These are phyloP conservation scores for Colletotrichum scovillei DNA, from an alignment of 2,329 filamentous ascomycete genomes.

Conservation along the genomic window DNA sequence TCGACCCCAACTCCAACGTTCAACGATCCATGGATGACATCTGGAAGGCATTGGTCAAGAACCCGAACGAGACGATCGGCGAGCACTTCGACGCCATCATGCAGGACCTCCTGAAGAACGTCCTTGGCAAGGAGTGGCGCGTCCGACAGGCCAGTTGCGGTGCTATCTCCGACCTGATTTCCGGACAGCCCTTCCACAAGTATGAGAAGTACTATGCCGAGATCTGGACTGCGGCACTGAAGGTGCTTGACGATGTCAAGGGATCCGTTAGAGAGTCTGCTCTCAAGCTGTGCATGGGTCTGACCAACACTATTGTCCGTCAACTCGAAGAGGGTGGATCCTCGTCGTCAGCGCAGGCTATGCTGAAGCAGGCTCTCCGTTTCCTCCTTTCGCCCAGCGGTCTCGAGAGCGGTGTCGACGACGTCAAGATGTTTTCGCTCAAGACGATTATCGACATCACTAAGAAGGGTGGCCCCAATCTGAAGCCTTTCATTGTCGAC, in stretches of 20 bases:
- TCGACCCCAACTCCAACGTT: conserved; percentile 94
- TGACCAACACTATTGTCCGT: conserved; percentile 87
- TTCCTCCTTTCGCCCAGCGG: conserved; percentile 92
- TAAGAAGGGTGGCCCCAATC: conserved; percentile 84
- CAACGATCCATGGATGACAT: conserved; percentile 97
- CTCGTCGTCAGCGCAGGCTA: conserved; percentile 76
- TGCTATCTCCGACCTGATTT: conserved; percentile 87
- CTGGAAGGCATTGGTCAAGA: conserved; percentile 95
- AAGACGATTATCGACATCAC: conserved; percentile 87
- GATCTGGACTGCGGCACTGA: conserved; percentile 88
- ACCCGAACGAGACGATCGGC: conserved; percentile 81
- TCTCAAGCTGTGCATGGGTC: conserved; percentile 81
- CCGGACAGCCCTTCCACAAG: conserved; percentile 78
- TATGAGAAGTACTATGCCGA: conserved; percentile 88
- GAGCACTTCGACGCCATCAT: conserved; percentile 90
- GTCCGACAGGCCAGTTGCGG: conserved; percentile 92
- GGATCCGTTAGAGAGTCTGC: conserved; percentile 86
- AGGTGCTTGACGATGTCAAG: conserved; percentile 96
- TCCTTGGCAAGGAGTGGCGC: conserved; percentile 92
- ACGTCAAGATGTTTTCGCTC: conserved; percentile 87
- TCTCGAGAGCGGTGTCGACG: conserved; percentile 87
- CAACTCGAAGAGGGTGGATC: conserved; percentile 84
- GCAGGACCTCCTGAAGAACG: conserved; percentile 84
- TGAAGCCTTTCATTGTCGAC: conserved; percentile 83
- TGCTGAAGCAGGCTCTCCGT: conserved; percentile 88